Evolutionary conservation across 441 rosid genomes (phyloP), one percentile per base, ranked within the genome.

Genomic region (Bruguiera hainesii): DNA sequence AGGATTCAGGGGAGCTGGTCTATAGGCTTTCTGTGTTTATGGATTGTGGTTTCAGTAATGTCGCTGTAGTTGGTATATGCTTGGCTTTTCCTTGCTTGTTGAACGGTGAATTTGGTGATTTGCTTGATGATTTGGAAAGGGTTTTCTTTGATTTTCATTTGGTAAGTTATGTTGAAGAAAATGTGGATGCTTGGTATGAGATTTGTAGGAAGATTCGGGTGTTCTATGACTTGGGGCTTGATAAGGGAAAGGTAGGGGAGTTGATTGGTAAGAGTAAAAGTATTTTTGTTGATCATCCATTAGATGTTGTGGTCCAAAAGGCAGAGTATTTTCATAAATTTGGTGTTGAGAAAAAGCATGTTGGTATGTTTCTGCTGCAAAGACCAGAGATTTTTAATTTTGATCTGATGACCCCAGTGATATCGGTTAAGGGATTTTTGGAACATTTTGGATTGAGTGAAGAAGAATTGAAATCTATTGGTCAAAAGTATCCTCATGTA

Each of bases 61-160:
- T 66, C 18, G 37, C 79, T 4, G 81, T 87, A 19, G 74, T 76
- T n/a, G 89, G 87, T 28, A 70, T 87, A 61, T 87, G 93, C 71
- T 60, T 87, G 74, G 88, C 88, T 31, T 78, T 89, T 75, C 90
- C 96, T 73, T 63, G 5, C 19, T 62, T 73, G 62, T 63, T 89
- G 69, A 69, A 71, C 20, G 80, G 73, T 29, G 81, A 83, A 37
- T 56, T 71, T 71, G 62, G 64, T 63, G 74, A 58, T 42, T 65
- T 80, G 71, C 71, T 76, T 65, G 65, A 75, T 67, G 83, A 84
- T 75, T 64, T 87, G 75, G 83, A 79, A 68, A 78, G 19, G 31
- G 15, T 82, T 64, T 80, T 87, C 65, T 46, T 81, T 7, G 86
- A 81, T 67, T 84, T 74, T 67, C 79, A 75, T 69, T 53, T 74